Percentiles rank a stretch among this genome's conserved stretches.
Conservation (phyloP, 2,329 filamentous ascomycete species). For the Stagonosporopsis cucurbitacearum region DNA sequence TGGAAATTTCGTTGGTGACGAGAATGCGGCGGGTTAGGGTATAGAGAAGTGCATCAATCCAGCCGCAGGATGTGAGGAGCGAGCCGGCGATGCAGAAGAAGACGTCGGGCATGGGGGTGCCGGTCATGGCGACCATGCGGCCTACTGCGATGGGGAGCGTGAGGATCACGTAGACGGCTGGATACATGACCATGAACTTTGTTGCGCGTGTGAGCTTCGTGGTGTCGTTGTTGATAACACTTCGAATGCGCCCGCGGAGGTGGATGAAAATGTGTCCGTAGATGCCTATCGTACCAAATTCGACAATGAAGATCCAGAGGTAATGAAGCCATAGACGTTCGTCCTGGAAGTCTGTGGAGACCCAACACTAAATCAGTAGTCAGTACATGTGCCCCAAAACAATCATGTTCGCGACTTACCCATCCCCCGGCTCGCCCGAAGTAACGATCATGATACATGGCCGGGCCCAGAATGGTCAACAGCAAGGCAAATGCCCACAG, state of each 20-base stretch:
- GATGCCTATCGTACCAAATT: slow-evolving; percentile 59
- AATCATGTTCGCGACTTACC: slow-evolving; percentile 44
- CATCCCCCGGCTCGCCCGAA: slow-evolving; percentile 60
- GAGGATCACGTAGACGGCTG: slow-evolving; percentile 69
- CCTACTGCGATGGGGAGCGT: slow-evolving; percentile 67
- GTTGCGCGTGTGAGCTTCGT: slow-evolving; percentile 50
- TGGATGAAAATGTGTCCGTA: slow-evolving; percentile 59
- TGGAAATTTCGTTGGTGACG: slow-evolving; percentile 40
- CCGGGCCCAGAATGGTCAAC: slow-evolving; percentile 57
- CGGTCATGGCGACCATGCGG: slow-evolving; percentile 49
- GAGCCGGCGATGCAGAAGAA: slow-evolving; percentile 67
- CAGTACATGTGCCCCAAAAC: neutral
- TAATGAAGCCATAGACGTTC: slow-evolving; percentile 61
- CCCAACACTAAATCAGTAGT: slow-evolving; percentile 55
- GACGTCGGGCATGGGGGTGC: slow-evolving; percentile 53
- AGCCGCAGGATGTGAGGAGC: slow-evolving; percentile 60
- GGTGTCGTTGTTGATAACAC: slow-evolving; percentile 45
- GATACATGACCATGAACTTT: slow-evolving; percentile 68
- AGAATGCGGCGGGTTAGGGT: slow-evolving; percentile 52
- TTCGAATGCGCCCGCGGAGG: slow-evolving; percentile 53
- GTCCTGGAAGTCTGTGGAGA: slow-evolving; percentile 51
- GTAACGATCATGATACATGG: slow-evolving; percentile 50
- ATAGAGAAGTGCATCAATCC: slow-evolving; percentile 54
- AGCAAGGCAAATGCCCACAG: slow-evolving; percentile 57
- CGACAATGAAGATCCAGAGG: slow-evolving; percentile 61